phyloP scores from a whole-genome alignment of 2,329 filamentous ascomycete species.

The Scortechinia acanthostroma region DNA sequence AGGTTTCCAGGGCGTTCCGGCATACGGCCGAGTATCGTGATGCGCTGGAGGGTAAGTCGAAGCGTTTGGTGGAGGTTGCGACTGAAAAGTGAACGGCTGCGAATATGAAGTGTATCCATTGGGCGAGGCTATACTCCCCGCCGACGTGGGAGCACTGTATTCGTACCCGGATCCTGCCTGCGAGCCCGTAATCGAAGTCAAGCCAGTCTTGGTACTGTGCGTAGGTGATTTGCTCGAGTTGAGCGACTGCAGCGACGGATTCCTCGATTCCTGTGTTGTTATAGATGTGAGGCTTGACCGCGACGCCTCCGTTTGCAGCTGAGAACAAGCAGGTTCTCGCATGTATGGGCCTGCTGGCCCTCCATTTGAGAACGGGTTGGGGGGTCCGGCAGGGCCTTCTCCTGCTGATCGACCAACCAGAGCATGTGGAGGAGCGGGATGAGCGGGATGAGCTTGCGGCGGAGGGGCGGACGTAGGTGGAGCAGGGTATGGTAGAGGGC shows the following conservation, averaged over 20 bases:
- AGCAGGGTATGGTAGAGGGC: constrained; percentile 28
- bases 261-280: constrained; percentile 27
- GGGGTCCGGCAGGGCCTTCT: background rate
- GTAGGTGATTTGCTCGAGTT: constrained; percentile 28
- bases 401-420: background rate
- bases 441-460: constrained; percentile 22
- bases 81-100: constrained; percentile 19
- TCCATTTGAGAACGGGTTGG: background rate
- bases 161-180: constrained; percentile 26
- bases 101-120: constrained; percentile 19
- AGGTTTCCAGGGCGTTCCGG: constrained; percentile 18
- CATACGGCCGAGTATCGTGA: constrained; percentile 17
- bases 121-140: constrained; percentile 26
- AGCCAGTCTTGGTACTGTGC: constrained; percentile 24
- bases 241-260: constrained; percentile 26
- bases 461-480: constrained; percentile 10
- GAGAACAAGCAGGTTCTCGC: constrained; percentile 16
- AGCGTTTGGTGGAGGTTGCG: constrained; percentile 8
- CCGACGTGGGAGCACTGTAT: constrained; percentile 22
- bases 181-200: constrained; percentile 22
- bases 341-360: constrained; percentile 14
- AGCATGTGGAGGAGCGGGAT: constrained; percentile 4
- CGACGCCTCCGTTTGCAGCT: constrained; percentile 19
- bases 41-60: constrained; percentile 18
- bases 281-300: constrained; percentile 25